A percentile compares a stretch with the other conserved stretches of the same genome.
These are phyloP conservation scores for Candida palmyrensis DNA, from an alignment of 805 yeast species.

Conservation along the genomic window DNA sequence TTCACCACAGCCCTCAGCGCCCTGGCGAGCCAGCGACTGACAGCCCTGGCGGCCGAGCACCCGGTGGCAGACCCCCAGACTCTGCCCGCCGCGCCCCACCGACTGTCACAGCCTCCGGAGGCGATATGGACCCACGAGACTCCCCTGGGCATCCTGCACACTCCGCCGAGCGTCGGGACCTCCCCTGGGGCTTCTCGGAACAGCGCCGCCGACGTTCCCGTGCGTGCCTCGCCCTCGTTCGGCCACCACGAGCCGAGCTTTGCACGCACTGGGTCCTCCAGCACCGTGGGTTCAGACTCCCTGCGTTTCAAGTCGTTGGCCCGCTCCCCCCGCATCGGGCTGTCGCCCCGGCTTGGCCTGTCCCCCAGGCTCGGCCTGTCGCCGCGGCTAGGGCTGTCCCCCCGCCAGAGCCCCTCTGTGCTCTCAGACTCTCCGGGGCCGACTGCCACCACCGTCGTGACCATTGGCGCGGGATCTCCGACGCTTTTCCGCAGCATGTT, in stretches of 20 bases:
- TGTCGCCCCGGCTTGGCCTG: not conserved
- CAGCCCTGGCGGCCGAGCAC: not conserved
- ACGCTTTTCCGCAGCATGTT: conserved; percentile 25
- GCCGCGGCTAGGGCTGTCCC: not conserved
- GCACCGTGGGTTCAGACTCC: no score
- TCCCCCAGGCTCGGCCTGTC: not conserved
- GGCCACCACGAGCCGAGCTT: no score
- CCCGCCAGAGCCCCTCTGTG: not conserved
- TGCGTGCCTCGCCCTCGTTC: not conserved
- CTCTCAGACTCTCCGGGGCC: not conserved
- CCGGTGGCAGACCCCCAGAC: no score
- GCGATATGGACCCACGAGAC: no score
- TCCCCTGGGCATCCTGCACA: no score
- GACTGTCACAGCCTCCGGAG: no score
- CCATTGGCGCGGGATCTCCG: conserved; percentile 37
- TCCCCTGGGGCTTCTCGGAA: not conserved
- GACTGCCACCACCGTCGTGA: conserved; percentile 11
- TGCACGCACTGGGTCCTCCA: no score
- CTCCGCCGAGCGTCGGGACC: no score
- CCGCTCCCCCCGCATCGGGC: not conserved
- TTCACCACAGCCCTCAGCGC: no score
- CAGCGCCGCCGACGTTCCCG: not conserved
- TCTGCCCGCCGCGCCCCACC: no score
- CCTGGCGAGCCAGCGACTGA: no score
- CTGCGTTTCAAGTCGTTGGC: no score